Percentiles rank a stretch among this genome's conserved stretches.
Evolutionary conservation across 169 alveolate species (phyloP).

Genomic region (Hammondia hammondi): DNA sequence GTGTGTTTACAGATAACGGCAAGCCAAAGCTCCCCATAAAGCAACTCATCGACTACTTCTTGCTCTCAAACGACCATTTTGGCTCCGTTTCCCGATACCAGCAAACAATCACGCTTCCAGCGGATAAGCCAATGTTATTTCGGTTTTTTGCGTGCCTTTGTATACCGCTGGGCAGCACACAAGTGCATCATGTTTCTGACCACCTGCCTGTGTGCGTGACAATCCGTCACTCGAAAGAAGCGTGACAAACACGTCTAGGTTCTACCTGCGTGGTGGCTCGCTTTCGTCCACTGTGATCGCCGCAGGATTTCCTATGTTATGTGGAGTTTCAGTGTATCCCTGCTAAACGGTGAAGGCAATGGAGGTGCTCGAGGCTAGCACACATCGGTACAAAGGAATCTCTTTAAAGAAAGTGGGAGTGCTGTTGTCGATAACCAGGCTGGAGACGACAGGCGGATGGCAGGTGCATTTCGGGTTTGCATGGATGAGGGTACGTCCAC

Average conservation of each 20-base stretch:
- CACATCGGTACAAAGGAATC: no score
- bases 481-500: no score
- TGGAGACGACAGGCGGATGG: no score
- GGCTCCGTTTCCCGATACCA: conserved; percentile 69
- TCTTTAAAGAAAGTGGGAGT: no score
- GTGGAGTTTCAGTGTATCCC: no score
- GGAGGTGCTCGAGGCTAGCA: no score
- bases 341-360: no score
- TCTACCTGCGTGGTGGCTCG: no score
- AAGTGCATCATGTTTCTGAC: conserved; percentile 68
- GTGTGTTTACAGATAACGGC: conserved; percentile 59
- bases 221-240: conserved; percentile 11
- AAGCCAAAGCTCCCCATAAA: conserved; percentile 53
- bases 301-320: no score
- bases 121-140: conserved; percentile 52
- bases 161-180: conserved; percentile 51
- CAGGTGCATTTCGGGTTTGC: no score
- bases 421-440: no score
- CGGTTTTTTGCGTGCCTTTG: conserved; percentile 54
- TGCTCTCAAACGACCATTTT: conserved; percentile 65
- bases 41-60: conserved; percentile 65
- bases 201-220: conserved; percentile 72
- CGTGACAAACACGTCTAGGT: not conserved
- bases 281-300: no score
- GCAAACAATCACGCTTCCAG: conserved; percentile 55